These are phyloP conservation scores for Agrocybe praecox DNA, from an alignment of 768 basidiomycete species.

Conservation along the genomic window DNA sequence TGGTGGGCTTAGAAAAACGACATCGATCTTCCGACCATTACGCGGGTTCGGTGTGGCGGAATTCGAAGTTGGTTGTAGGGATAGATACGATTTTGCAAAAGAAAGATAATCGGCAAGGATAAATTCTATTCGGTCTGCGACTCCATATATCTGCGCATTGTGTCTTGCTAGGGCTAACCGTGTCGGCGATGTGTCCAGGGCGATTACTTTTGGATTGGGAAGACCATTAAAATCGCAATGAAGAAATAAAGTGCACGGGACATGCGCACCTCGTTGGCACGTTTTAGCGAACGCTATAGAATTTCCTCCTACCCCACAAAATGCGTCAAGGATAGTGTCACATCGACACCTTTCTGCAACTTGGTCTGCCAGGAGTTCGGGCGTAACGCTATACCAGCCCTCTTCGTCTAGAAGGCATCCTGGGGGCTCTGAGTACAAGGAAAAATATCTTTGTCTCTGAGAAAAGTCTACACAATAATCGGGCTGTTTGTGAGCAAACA, in stretches of 20 bases:
- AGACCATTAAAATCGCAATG: not conserved
- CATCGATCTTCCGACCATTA: conserved; percentile 68
- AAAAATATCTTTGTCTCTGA: conserved; percentile 84
- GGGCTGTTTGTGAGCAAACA: too few species aligned
- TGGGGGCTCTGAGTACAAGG: conserved; percentile 62
- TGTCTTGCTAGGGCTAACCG: conserved; percentile 91
- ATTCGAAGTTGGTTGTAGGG: conserved; percentile 26
- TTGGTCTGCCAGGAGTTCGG: conserved; percentile 88
- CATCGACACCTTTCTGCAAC: conserved; percentile 93
- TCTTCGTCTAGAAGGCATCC: conserved; percentile 92
- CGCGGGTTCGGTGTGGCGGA: conserved; percentile 3
- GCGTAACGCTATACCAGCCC: conserved; percentile 98
- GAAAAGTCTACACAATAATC: conserved; percentile 69
- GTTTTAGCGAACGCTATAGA: conserved; percentile 96
- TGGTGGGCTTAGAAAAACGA: conserved; percentile 92
- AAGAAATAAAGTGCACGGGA: not conserved
- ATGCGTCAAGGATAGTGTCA: conserved; percentile 86
- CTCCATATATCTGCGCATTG: conserved; percentile 93
- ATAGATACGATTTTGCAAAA: conserved; percentile 63
- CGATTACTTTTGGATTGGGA: conserved; percentile 70
- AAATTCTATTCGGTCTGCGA: conserved; percentile 94
- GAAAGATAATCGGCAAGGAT: conserved; percentile 83
- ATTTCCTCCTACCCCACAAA: conserved; percentile 98
- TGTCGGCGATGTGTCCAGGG: conserved; percentile 82
- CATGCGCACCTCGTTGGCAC: conserved; percentile 82